Conservation (phyloP, 192 early-diverging fungal species). For the Powellomyces hirtus region DNA sequence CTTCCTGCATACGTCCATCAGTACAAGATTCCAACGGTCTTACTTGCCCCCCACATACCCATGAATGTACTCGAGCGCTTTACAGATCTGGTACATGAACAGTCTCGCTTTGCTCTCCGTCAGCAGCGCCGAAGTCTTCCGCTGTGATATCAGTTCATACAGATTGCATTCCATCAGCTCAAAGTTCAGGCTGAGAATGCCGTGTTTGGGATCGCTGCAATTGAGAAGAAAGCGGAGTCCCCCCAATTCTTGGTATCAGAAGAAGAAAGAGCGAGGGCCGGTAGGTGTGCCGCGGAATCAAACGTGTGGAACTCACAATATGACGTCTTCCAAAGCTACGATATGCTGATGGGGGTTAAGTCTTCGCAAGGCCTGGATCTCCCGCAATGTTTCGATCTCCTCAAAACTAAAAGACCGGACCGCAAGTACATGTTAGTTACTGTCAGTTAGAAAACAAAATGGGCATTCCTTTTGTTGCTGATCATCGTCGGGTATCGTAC, state of each 20-base stretch:
- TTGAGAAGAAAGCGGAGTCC: slow-evolving; percentile 4
- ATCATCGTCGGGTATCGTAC: slow-evolving; percentile 7
- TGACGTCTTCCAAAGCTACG: slow-evolving; percentile 52
- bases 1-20: slow-evolving; percentile 42
- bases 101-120: slow-evolving; percentile 54
- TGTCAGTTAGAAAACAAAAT: no score
- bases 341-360: slow-evolving; percentile 57
- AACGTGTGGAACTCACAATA: slow-evolving; percentile 41
- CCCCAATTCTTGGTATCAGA: background rate
- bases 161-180: slow-evolving; percentile 66
- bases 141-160: slow-evolving; percentile 57
- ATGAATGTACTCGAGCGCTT: slow-evolving; percentile 62
- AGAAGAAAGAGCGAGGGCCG: background rate
- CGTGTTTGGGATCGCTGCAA: slow-evolving; percentile 52
- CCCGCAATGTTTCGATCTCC: slow-evolving; percentile 58
- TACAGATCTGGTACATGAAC: slow-evolving; percentile 57
- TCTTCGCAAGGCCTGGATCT: slow-evolving; percentile 57
- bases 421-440: no score
- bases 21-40: background rate
- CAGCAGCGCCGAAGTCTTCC: slow-evolving; percentile 38
- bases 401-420: no score
- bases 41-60: slow-evolving; percentile 27
- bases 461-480: no score
- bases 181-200: slow-evolving; percentile 56
- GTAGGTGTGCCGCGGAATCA: background rate